A percentile compares a stretch with the other conserved stretches of the same genome.
Evolutionary conservation across 1,284 basidiomycete genomes (phyloP).

Genomic region (Moesziomyces parantarcticus): DNA sequence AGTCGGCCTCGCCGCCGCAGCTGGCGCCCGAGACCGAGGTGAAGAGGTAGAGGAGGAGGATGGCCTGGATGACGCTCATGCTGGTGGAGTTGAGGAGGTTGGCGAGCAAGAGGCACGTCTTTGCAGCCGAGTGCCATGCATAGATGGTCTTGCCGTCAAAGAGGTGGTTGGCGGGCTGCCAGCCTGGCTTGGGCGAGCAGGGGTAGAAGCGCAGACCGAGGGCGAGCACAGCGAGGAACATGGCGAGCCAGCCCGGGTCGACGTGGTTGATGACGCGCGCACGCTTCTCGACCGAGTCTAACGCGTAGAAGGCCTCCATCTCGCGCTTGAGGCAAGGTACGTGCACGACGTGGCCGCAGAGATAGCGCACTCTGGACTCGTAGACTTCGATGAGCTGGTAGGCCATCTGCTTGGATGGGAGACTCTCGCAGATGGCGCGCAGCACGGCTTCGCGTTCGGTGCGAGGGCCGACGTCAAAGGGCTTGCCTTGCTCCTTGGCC

Average conservation of each 20-base stretch:
- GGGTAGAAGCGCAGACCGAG: constrained; percentile 62
- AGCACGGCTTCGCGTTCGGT: constrained; percentile 63
- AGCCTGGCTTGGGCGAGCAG: constrained; percentile 47
- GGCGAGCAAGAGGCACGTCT: constrained; percentile 57
- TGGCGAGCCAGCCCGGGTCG: constrained; percentile 61
- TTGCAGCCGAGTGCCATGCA: constrained; percentile 60
- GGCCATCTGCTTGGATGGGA: constrained; percentile 55
- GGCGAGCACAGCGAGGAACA: constrained; percentile 60
- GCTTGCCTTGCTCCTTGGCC: constrained; percentile 26
- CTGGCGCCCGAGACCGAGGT: constrained; percentile 28
- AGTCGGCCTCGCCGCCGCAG: constrained; percentile 35
- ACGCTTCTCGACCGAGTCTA: constrained; percentile 54
- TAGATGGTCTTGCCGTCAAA: constrained; percentile 60
- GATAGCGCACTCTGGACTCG: constrained; percentile 49
- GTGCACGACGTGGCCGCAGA: constrained; percentile 55
- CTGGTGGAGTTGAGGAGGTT: constrained; percentile 54
- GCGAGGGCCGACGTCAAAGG: constrained; percentile 18
- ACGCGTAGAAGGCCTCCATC: constrained; percentile 58
- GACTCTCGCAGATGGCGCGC: constrained; percentile 51
- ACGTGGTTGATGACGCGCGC: constrained; percentile 61
- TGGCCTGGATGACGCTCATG: constrained; percentile 60
- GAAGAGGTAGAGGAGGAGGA: constrained; percentile 51
- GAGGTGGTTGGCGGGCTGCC: constrained; percentile 43
- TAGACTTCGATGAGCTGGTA: constrained; percentile 60
- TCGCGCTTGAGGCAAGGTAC: constrained; percentile 54